phyloP scores from a whole-genome alignment of 2,329 filamentous ascomycete genomes.

The Raffaelea arxii region DNA sequence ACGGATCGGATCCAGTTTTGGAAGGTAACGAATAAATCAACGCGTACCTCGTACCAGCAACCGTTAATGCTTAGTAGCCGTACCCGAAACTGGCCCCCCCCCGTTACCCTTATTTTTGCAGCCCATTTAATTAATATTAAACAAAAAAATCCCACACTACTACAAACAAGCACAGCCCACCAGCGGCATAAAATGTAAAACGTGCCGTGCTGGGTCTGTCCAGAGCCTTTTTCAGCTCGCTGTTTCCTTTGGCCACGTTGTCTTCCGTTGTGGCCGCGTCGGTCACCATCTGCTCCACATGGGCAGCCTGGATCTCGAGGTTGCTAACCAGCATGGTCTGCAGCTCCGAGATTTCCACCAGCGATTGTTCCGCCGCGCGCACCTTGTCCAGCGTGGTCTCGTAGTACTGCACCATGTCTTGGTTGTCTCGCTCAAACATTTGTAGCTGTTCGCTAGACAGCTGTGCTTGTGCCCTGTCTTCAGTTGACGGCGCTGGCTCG shows the following conservation, averaged over 20 bases:
- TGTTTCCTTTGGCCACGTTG: conserved; percentile 84
- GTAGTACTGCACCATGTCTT: conserved; percentile 86
- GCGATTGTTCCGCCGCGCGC: conserved; percentile 76
- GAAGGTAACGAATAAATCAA: too few species aligned
- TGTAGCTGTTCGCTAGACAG: conserved; percentile 80
- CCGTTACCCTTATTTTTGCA: neutral
- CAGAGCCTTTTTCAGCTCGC: conserved; percentile 76
- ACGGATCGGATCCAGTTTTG: too few species aligned
- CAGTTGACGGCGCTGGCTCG: too few species aligned
- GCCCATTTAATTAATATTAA: conserved; percentile 36
- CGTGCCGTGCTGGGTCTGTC: conserved; percentile 63
- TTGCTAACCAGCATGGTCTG: conserved; percentile 84
- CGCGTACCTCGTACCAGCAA: too few species aligned
- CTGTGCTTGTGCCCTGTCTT: too few species aligned
- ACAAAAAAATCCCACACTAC: conserved; percentile 69
- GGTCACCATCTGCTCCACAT: conserved; percentile 79
- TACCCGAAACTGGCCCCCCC: too few species aligned
- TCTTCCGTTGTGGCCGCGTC: conserved; percentile 75
- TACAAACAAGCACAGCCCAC: conserved; percentile 63
- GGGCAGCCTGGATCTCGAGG: conserved; percentile 73
- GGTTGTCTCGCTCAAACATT: conserved; percentile 87
- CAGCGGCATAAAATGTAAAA: conserved; percentile 72
- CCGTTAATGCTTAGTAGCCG: too few species aligned
- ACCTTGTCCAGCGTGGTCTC: conserved; percentile 93
- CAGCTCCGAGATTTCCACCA: conserved; percentile 85